Conservation (phyloP, 768 basidiomycete genomes). For the Pleurotus tuber-regium region DNA sequence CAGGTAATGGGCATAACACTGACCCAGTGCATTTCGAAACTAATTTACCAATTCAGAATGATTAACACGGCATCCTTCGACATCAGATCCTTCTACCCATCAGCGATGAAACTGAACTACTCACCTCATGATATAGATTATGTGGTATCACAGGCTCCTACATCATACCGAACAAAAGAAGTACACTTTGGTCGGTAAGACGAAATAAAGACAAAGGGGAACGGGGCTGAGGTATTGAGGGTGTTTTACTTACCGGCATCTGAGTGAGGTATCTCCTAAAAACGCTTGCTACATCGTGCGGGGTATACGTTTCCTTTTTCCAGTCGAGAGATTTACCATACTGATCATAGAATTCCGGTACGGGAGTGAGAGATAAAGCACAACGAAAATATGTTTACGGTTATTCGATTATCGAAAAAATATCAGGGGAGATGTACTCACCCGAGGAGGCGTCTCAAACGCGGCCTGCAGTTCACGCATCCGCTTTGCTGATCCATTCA, state of each 20-base stretch:
- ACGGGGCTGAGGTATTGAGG: slow-evolving; percentile 11
- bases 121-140: slow-evolving; percentile 82
- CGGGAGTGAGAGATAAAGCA: slow-evolving; percentile 1
- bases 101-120: slow-evolving; percentile 28
- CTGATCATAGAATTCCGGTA: slow-evolving; percentile 35
- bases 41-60: too few species aligned
- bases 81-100: slow-evolving; percentile 14
- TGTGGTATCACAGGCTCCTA: slow-evolving; percentile 96
- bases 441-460: slow-evolving; percentile 88
- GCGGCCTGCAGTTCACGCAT: slow-evolving; percentile 93
- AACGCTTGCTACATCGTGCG: slow-evolving; percentile 96
- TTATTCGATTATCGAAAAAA: neutral
- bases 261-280: slow-evolving; percentile 94
- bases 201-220: slow-evolving; percentile 8
- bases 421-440: slow-evolving; percentile 30
- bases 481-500: slow-evolving; percentile 91
- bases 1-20: slow-evolving; percentile 17
- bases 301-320: slow-evolving; percentile 82
- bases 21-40: slow-evolving; percentile 82
- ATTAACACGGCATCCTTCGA: too few species aligned
- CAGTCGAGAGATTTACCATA: slow-evolving; percentile 94
- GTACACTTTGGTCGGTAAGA: slow-evolving; percentile 9
- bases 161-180: neutral
- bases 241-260: slow-evolving; percentile 75
- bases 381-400: slow-evolving; percentile 4